Conservation (phyloP, 768 basidiomycete genomes). For the Dictyophora rubrovolvata region DNA sequence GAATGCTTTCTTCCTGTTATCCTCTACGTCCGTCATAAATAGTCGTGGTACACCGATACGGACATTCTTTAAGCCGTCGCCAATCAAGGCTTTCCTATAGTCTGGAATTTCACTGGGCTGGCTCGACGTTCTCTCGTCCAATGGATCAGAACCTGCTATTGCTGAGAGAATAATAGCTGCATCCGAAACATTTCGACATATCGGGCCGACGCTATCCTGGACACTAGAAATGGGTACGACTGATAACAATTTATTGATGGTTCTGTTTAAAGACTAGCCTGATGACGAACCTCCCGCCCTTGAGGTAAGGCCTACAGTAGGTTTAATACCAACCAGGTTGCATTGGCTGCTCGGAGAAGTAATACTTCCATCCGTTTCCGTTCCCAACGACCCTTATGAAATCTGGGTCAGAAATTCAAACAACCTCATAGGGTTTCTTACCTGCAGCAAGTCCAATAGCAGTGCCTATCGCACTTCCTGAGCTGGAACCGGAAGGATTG, state of each 20-base stretch:
- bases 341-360: constrained; percentile 31
- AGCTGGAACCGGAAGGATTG: constrained; percentile 49
- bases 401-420: constrained; percentile 29
- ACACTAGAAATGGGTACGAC: constrained; percentile 36
- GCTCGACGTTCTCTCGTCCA: constrained; percentile 30
- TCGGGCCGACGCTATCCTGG: constrained; percentile 31
- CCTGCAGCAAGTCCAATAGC: constrained; percentile 42
- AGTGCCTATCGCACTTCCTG: constrained; percentile 46
- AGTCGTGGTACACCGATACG: constrained; percentile 36
- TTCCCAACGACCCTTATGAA: constrained; percentile 32
- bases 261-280: background rate
- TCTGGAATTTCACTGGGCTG: constrained; percentile 43
- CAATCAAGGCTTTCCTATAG: constrained; percentile 41
- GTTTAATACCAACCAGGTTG: constrained; percentile 33
- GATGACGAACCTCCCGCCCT: constrained; percentile 23
- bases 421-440: background rate
- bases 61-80: constrained; percentile 34
- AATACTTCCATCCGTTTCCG: constrained; percentile 43
- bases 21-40: constrained; percentile 11
- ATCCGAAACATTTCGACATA: constrained; percentile 28
- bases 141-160: constrained; percentile 35
- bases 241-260: constrained; percentile 12
- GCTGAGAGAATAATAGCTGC: constrained; percentile 27
- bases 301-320: constrained; percentile 32
- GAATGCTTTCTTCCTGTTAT: constrained; percentile 26